Base-by-base conservation (phyloP, 2,329 filamentous ascomycete species). In the Monilinia fructicola region DNA sequence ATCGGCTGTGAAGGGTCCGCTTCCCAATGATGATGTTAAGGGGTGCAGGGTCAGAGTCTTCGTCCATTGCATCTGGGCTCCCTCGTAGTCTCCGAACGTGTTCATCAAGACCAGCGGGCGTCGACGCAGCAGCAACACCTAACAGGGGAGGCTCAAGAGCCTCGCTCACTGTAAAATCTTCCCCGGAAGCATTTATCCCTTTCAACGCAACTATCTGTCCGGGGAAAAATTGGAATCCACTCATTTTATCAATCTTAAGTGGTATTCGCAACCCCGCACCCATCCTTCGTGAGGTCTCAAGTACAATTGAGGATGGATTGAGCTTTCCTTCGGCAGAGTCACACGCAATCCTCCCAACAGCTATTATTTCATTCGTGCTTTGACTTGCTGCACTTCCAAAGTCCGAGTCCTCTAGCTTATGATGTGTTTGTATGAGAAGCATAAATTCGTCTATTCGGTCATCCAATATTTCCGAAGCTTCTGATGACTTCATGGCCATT, bases 361-460 rank as follows among this genome's bases (percentile, higher is more conserved):
- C 93, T 26, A 98, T 87, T 46, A 98, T 87, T 74, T 97, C 92
- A 28, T 87, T 89, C 2, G 92, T 96, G 71, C 91, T 91, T 77
- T 96, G 90, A 64, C 85, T 87, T 28, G 92, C 91, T 16, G 95
- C 92, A 76, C 91, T 97, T 58, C 93, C 93, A 77, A 99, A 96
- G 0, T 87, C 90, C 23, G 86, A 85, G 67, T 95, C 89, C 23
- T 95, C 91, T 7, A 97, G 81, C 18, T 85, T 82, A 77, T 96
- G 86, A 71, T 93, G 83, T 66, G 89, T 85, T 78, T 91, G 88
- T 6, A 96, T 83, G 1, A 93, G 78, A n/a, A 82, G 80, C 67
- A 87, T 84, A 74, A 97, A 97, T 69, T 93, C 92, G 73, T 98
- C 93, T 80, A 99, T 97, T 73, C 93, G 85, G 78, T 98, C 94